Evolutionary conservation across 2,329 filamentous ascomycete genomes (phyloP).

Genomic region (Sclerotinia spermophila): DNA sequence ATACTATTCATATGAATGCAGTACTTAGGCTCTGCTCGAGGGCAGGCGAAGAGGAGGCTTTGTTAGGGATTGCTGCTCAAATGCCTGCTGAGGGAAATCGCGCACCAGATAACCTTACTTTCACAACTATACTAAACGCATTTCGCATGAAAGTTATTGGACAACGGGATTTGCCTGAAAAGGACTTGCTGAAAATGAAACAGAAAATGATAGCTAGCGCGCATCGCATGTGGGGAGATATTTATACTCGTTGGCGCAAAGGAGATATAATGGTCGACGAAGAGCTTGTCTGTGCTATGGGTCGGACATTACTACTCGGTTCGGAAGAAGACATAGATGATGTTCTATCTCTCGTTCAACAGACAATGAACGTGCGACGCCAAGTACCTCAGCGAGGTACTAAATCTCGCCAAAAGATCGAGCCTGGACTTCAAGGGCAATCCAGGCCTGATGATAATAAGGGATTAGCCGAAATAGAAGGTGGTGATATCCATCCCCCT

Average conservation of each 20-base stretch:
- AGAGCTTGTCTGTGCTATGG: slow-evolving; percentile 76
- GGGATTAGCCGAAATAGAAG: neutral
- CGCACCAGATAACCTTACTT: slow-evolving; percentile 69
- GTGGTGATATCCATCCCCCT: neutral
- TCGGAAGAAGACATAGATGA: slow-evolving; percentile 62
- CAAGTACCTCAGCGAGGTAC: slow-evolving; percentile 29
- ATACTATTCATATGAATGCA: slow-evolving; percentile 82
- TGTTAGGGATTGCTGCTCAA: slow-evolving; percentile 73
- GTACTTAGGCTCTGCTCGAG: slow-evolving; percentile 77
- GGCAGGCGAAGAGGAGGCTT: slow-evolving; percentile 69
- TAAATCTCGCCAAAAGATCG: neutral
- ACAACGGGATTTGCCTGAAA: slow-evolving; percentile 30
- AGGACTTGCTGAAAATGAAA: slow-evolving; percentile 35
- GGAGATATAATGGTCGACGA: slow-evolving; percentile 73
- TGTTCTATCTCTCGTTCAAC: slow-evolving; percentile 70
- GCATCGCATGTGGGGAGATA: slow-evolving; percentile 75
- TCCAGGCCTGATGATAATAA: neutral
- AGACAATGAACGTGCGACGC: slow-evolving; percentile 74
- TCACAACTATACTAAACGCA: slow-evolving; percentile 77
- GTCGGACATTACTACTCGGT: slow-evolving; percentile 67
- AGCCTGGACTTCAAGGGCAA: slow-evolving; percentile 15
- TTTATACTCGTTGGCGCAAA: slow-evolving; percentile 70
- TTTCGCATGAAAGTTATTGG: slow-evolving; percentile 50
- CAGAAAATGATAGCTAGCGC: slow-evolving; percentile 59
- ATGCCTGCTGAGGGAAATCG: slow-evolving; percentile 61